Conservation (phyloP, 768 basidiomycete genomes). For the Kwoniella heveanensis region DNA sequence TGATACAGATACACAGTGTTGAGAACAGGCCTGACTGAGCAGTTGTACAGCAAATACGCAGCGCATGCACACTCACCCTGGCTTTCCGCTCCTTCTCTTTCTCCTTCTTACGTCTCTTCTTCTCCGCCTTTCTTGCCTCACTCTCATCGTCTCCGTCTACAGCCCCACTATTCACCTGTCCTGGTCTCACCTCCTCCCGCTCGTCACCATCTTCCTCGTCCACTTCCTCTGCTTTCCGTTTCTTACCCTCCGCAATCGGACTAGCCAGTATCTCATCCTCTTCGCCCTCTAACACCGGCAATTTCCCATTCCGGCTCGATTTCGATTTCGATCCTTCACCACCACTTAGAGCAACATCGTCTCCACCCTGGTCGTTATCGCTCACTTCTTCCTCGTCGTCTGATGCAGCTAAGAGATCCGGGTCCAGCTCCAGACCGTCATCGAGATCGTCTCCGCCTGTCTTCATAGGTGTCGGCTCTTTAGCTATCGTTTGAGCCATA, state of each 20-base stretch:
- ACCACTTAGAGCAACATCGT: too few species aligned
- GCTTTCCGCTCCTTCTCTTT: slow-evolving; percentile 52
- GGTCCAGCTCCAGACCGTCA: slow-evolving; percentile 52
- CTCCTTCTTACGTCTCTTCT: slow-evolving; percentile 51
- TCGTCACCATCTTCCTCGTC: slow-evolving; percentile 5
- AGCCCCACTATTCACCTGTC: slow-evolving; percentile 27
- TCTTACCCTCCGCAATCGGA: slow-evolving; percentile 22
- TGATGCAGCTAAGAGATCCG: slow-evolving; percentile 42
- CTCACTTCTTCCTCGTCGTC: slow-evolving; percentile 21
- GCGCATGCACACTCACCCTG: slow-evolving; percentile 40
- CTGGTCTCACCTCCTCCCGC: slow-evolving; percentile 1
- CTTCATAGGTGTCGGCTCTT: slow-evolving; percentile 14
- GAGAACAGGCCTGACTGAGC: too few species aligned
- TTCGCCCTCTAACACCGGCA: slow-evolving; percentile 10
- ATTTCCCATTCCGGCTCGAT: slow-evolving; percentile 8
- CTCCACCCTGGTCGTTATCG: neutral
- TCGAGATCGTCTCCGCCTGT: slow-evolving; percentile 54
- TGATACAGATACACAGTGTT: too few species aligned
- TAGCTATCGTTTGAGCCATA: slow-evolving; percentile 18
- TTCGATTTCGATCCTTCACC: too few species aligned
- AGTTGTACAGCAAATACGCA: too few species aligned
- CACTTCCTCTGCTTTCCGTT: slow-evolving; percentile 32
- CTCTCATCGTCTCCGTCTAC: slow-evolving; percentile 6
- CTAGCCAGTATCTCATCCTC: slow-evolving; percentile 19
- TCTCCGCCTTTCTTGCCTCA: slow-evolving; percentile 34